A percentile compares a stretch with the other conserved stretches of the same genome.
These are phyloP conservation scores for Brettanomyces naardenensis DNA, from an alignment of 805 yeast genomes.

Conservation along the genomic window DNA sequence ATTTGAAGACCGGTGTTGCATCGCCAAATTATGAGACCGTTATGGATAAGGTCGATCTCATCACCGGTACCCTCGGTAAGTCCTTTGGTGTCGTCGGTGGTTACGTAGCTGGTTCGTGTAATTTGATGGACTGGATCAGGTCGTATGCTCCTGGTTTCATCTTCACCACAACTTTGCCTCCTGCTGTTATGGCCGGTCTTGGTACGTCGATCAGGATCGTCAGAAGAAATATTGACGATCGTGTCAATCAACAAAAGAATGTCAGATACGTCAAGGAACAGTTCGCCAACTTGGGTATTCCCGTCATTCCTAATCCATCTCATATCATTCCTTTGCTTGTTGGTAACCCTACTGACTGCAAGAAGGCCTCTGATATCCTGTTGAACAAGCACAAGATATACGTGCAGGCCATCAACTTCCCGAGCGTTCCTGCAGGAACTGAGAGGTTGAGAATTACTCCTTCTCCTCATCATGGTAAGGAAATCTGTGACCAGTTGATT, in stretches of 20 bases:
- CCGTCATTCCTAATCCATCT: conserved; percentile 95
- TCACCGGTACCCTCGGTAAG: conserved; percentile 96
- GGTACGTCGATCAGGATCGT: conserved; percentile 80
- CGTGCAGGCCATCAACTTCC: conserved; percentile 97
- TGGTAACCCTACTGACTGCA: conserved; percentile 91
- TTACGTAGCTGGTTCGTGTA: conserved; percentile 82
- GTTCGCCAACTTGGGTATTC: conserved; percentile 67
- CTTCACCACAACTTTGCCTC: conserved; percentile 94
- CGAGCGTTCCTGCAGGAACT: conserved; percentile 92
- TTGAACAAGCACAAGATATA: conserved; percentile 80
- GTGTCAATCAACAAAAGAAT: conserved; percentile 78
- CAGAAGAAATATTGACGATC: conserved; percentile 65
- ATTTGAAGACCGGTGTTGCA: conserved; percentile 58
- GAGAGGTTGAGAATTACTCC: conserved; percentile 98
- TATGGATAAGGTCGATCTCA: conserved; percentile 87
- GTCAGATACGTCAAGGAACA: conserved; percentile 78
- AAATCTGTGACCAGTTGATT: conserved; percentile 67
- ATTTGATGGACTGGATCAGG: conserved; percentile 89
- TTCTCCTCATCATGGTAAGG: conserved; percentile 89
- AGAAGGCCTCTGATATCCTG: conserved; percentile 81
- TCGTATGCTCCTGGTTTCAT: conserved; percentile 96
- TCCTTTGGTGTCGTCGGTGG: conserved; percentile 98
- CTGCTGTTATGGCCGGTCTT: conserved; percentile 96
- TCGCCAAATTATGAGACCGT: conserved; percentile 50
- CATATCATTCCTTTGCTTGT: conserved; percentile 94